Evolutionary conservation across 768 basidiomycete species (phyloP), one percentile per base, ranked within the genome.

Genomic region (Lactarius hengduanensis): DNA sequence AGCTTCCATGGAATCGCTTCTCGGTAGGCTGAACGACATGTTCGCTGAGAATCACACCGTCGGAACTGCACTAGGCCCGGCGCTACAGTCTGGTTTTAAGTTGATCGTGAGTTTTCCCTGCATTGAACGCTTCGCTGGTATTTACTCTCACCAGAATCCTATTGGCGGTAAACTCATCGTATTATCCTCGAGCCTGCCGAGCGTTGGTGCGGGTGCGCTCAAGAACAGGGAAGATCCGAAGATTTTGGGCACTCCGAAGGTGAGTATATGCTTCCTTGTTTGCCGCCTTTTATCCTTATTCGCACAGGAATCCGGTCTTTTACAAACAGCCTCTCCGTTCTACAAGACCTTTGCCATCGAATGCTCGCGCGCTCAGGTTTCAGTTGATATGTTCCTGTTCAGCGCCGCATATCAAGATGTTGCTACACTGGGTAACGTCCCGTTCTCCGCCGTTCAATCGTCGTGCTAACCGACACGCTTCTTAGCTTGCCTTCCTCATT

Each of bases 271-370:
- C 10, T 38, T 4, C 26, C n/a, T 58, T 28, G 8, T 34, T 47
- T 58, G 11, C 15, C 7, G 2, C 60, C 15, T 40, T 56, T 61
- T 54, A 57, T 13, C 22, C 4, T 53, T 22, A 47, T 41, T 34
- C n/a, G 15, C 38, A 6, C 70, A 94, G 89, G 97, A 99, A 82
- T 96, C 94, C 15, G 86, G 86, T 18, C 81, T 99, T 15, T 84
- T 99, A 40, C 94, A 96, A 81, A 84, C 97, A n/a, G 94, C 92
- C 0, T 91, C 90, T 20, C 85, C 90, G 4, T 99, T 96, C 81
- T 98, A 98, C 83, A 99, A 99, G 82, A 94, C 92, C 0, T 98
- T 98, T 71, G 95, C 97, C 20, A 99, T 98, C 73, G 97, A 98
- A 72, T 98, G 96, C 75, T 98, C 96, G 15, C 87, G 96, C 65